These are phyloP conservation scores for Brassica rapa DNA, from an alignment of 345 rosid species.

Conservation along the genomic window DNA sequence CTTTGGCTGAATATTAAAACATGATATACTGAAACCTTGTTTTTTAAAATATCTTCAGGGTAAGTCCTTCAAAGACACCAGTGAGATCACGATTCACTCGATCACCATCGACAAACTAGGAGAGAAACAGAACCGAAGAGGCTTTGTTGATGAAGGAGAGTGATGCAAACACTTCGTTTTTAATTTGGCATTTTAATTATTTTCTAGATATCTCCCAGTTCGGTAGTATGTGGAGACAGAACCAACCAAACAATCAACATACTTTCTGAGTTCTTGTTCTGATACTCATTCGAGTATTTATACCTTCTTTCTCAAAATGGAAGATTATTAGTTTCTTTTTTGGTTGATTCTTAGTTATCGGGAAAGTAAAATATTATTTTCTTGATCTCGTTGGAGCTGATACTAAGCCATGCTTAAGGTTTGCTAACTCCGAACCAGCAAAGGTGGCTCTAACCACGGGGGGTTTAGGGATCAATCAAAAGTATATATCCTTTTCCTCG, in stretches of 20 bases:
- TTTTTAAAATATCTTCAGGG: constrained; percentile 44
- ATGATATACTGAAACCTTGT: not conserved
- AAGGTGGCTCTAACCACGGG: not conserved
- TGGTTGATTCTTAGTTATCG: no score
- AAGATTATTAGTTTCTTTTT: not conserved
- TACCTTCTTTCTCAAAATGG: not conserved
- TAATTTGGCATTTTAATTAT: not conserved
- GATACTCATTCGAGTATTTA: not conserved
- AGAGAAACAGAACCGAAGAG: not conserved
- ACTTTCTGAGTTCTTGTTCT: constrained; percentile 30
- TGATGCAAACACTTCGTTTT: constrained; percentile 9
- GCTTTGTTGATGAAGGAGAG: constrained; percentile 24
- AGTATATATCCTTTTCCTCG: not conserved
- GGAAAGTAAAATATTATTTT: no score
- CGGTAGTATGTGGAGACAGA: constrained; percentile 19
- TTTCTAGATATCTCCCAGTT: constrained; percentile 20
- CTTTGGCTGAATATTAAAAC: not conserved
- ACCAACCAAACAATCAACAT: constrained; percentile 23
- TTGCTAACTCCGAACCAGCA: not conserved
- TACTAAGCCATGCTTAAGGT: not conserved
- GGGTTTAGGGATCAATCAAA: not conserved
- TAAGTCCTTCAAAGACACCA: constrained; percentile 85
- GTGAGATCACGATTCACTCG: constrained; percentile 64
- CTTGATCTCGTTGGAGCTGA: not conserved
- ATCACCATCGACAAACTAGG: constrained; percentile 32